phyloP scores from a whole-genome alignment of 176 grass and related monocot species.

The Musa beccarii region DNA sequence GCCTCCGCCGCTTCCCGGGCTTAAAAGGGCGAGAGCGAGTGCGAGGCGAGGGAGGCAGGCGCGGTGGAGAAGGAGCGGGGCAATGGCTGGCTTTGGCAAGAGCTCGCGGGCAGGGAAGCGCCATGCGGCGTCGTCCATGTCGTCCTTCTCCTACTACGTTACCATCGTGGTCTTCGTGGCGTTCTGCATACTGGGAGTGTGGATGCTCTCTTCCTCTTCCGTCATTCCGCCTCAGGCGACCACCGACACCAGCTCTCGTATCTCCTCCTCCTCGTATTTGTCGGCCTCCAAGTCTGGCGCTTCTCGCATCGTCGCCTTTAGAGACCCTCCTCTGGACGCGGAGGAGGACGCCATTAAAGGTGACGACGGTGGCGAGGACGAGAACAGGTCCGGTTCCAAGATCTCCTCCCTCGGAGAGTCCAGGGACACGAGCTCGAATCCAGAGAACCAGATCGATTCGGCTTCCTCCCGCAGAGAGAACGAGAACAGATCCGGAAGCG shows the following conservation, averaged over 20 bases:
- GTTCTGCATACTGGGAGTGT: conserved; percentile 63
- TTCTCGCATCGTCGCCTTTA: conserved; percentile 9
- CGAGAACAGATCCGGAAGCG: neutral
- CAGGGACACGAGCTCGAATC: conserved; percentile 1
- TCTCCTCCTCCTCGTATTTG: conserved; percentile 22
- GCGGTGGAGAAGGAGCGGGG: neutral
- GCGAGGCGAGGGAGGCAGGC: neutral
- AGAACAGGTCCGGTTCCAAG: neutral
- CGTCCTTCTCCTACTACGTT: conserved; percentile 60
- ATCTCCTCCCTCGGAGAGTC: neutral
- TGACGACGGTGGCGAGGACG: conserved; percentile 25
- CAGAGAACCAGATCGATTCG: neutral
- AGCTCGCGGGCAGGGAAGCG: conserved; percentile 46
- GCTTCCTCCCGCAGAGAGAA: neutral
- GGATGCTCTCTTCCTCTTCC: conserved; percentile 56
- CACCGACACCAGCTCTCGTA: conserved; percentile 11
- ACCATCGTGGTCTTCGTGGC: conserved; percentile 62
- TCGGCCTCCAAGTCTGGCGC: conserved; percentile 4
- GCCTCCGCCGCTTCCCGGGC: no score
- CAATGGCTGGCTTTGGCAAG: conserved; percentile 40
- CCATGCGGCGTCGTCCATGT: conserved; percentile 29
- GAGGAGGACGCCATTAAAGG: conserved; percentile 5
- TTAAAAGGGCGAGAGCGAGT: no score
- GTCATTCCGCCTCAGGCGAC: conserved; percentile 19
- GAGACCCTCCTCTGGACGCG: neutral